Evolutionary conservation across 2,329 filamentous ascomycete genomes (phyloP), one percentile per base, ranked within the genome.

Genomic region (Cladosporium sp.): DNA sequence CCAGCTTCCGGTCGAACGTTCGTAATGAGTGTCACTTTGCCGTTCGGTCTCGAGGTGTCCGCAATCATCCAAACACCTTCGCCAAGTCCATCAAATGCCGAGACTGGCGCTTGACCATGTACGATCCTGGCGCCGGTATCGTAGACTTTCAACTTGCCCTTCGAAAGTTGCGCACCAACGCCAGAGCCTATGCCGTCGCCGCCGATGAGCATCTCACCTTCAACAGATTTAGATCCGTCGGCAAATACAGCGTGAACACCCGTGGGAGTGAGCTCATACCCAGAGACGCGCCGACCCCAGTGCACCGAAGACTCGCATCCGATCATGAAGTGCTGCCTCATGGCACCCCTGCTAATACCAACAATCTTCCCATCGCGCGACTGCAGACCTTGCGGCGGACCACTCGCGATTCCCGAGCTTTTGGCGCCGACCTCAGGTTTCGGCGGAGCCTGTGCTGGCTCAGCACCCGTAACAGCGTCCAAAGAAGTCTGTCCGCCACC

Each of bases 51-150:
- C 0, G 79, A 77, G 2, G 79, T 74, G 70, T 90, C 88, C 0
- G 74, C 70, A 0, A 88, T n/a, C 2, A 81, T 71, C 72, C 84
- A 89, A 0, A 90, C 88, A 1, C 88, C 88, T 73, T 89, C 87
- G 1, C 87, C 87, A 0, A 90, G 78, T 0, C 75, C 81, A 66
- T 84, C 85, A 79, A 89, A 90, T 0, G 87, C 86, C 0, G 83
- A 81, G 0, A 83, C 86, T 0, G 86, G 85, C 8, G 88, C 86
- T 72, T 89, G 86, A 0, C 88, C 88, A 69, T 90, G 88, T 26
- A 90, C 89, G 1, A 87, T 86, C 57, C 87, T 76, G 0, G 87
- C 84, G 3, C 87, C 87, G 0, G 86, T 86, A 69, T 90, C 88
- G 71, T 84, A 89, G 5, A 87, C 83, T 73, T 88, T 89, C 54